Percentiles rank a stretch among this genome's conserved stretches.
These are phyloP conservation scores for Yamadazyma philogaea DNA, from an alignment of 805 yeast genomes.

Conservation along the genomic window DNA sequence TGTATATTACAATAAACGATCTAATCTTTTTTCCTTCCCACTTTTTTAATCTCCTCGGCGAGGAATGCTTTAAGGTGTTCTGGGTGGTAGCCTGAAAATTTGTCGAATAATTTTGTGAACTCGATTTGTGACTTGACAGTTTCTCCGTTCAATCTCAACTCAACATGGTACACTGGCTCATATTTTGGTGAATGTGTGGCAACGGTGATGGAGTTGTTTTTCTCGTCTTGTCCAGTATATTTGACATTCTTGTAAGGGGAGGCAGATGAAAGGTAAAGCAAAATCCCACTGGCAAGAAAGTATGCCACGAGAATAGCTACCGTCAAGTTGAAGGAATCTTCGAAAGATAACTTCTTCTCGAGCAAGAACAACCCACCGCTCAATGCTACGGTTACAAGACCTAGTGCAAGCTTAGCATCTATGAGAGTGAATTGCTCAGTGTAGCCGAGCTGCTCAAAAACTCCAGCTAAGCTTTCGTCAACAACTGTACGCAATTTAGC, in stretches of 20 bases:
- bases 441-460: constrained; percentile 44
- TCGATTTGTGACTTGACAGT: constrained; percentile 22
- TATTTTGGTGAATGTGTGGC: constrained; percentile 41
- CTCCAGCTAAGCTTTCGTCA: constrained; percentile 46
- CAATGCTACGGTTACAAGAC: constrained; percentile 43
- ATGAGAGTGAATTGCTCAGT: constrained; percentile 43
- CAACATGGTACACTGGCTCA: constrained; percentile 45
- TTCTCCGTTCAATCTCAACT: constrained; percentile 25
- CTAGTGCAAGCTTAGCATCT: constrained; percentile 50
- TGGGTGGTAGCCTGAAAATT: constrained; percentile 41
- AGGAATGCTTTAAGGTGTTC: constrained; percentile 24
- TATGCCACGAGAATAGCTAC: constrained; percentile 36
- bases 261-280: constrained; percentile 29
- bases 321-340: constrained; percentile 35
- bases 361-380: constrained; percentile 46
- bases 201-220: constrained; percentile 34
- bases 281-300: constrained; percentile 30
- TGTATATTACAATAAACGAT: neutral
- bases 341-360: constrained; percentile 49
- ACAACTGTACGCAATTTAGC: constrained; percentile 46
- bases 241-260: constrained; percentile 42
- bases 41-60: constrained; percentile 11
- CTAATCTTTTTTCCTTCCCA: constrained; percentile 16
- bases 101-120: constrained; percentile 45
- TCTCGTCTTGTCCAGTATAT: constrained; percentile 40